Percentiles rank a stretch among this genome's conserved stretches.
phyloP scores from a whole-genome alignment of 192 early-diverging fungal genomes.

The Podila epigama region DNA sequence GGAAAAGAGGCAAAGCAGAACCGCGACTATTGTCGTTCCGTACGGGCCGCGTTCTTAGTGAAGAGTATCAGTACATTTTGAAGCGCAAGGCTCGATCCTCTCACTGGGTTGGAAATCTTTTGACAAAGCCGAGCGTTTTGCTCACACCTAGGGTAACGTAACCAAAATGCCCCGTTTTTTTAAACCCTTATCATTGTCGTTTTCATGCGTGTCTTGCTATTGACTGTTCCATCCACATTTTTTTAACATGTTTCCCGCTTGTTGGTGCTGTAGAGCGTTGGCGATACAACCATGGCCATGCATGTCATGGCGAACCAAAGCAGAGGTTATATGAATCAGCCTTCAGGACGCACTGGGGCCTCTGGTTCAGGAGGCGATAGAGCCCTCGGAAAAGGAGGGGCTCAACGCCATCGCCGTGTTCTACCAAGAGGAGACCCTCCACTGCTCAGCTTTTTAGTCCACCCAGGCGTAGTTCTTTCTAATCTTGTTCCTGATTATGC shows the following conservation, averaged over 20 bases:
- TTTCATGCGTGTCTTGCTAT: neutral
- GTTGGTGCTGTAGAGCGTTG: conserved; percentile 35
- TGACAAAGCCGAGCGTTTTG: conserved; percentile 53
- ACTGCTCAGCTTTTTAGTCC: conserved; percentile 7
- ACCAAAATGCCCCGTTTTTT: too few relatives aligned
- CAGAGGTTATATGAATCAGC: neutral
- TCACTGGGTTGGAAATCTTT: conserved; percentile 52
- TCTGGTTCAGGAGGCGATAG: neutral
- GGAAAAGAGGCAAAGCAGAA: conserved; percentile 5
- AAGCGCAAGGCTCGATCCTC: conserved; percentile 47
- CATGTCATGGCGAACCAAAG: conserved; percentile 14
- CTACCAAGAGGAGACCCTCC: conserved; percentile 3
- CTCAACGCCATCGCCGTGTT: conserved; percentile 18
- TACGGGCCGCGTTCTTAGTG: conserved; percentile 47
- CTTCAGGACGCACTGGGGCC: neutral
- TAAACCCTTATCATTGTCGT: neutral
- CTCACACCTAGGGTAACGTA: conserved; percentile 52
- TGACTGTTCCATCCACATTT: neutral
- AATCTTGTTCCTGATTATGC: conserved; percentile 14
- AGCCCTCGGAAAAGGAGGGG: conserved; percentile 17
- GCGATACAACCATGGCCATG: conserved; percentile 8
- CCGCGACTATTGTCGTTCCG: conserved; percentile 1
- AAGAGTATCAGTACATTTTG: conserved; percentile 63
- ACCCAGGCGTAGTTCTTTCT: conserved; percentile 14
- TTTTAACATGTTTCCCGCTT: neutral